phyloP scores from a whole-genome alignment of 2,329 filamentous ascomycete species.

The Venturia asperata region DNA sequence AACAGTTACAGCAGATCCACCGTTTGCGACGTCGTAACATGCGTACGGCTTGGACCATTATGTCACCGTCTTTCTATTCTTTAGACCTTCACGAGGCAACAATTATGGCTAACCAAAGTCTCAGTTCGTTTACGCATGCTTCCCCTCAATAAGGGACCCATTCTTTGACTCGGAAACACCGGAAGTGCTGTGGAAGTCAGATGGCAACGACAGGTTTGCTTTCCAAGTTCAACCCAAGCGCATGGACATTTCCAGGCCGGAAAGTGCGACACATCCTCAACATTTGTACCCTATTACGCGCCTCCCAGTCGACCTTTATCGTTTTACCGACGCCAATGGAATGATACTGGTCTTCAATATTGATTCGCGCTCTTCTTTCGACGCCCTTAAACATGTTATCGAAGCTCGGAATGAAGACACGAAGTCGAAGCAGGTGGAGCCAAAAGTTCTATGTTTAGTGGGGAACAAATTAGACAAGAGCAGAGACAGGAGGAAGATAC shows the following conservation, averaged over 20 bases:
- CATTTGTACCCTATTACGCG: conserved; percentile 13
- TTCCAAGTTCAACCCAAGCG: conserved; percentile 6
- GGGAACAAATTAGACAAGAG: conserved; percentile 12
- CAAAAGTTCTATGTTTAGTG: conserved; percentile 10
- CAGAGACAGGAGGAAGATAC: conserved; percentile 8
- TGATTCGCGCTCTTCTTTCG: conserved; percentile 14
- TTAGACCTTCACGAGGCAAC: not conserved
- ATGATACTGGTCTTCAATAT: conserved; percentile 12
- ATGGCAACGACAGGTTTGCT: not conserved
- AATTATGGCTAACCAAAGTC: not conserved
- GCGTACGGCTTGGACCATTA: not conserved
- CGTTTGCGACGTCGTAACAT: not conserved
- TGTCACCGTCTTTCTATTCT: not conserved
- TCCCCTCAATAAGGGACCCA: conserved; percentile 8
- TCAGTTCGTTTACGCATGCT: conserved; percentile 13
- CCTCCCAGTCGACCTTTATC: not conserved
- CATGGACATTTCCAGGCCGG: conserved; percentile 8
- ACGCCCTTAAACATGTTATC: not conserved
- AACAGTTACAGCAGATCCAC: not conserved
- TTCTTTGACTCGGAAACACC: conserved; percentile 11
- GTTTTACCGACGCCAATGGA: conserved; percentile 5
- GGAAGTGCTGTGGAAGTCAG: conserved; percentile 13
- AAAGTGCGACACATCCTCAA: not conserved
- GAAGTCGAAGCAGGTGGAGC: not conserved
- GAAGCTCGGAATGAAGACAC: not conserved